Percentiles rank a stretch among this genome's conserved stretches.
These are phyloP conservation scores for Globisporangium cylindrosporum DNA, from an alignment of 352 stramenopile genomes.

Conservation along the genomic window DNA sequence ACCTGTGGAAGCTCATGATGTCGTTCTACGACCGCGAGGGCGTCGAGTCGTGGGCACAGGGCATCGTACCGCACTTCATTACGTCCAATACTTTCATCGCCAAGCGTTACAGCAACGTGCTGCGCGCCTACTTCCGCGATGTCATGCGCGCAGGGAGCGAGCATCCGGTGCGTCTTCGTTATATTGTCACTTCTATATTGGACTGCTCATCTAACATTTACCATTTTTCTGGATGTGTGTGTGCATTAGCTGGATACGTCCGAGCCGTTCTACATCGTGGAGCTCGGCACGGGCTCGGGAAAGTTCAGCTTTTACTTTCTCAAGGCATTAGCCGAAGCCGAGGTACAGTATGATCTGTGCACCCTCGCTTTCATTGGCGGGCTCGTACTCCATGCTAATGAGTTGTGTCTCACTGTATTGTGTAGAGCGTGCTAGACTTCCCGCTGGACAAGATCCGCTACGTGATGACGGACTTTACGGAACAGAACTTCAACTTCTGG, in stretches of 20 bases:
- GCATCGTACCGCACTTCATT: constrained; percentile 96
- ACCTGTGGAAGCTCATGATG: constrained; percentile 95
- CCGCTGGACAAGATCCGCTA: constrained; percentile 90
- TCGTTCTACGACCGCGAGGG: constrained; percentile 89
- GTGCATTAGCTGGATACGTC: constrained; percentile 46
- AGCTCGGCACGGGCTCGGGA: constrained; percentile 90
- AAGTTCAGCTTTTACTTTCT: constrained; percentile 97
- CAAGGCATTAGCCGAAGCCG: constrained; percentile 71
- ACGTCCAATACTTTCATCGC: constrained; percentile 95
- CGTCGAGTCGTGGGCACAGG: constrained; percentile 87
- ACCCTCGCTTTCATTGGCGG: background rate
- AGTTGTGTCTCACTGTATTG: background rate
- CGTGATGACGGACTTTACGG: constrained; percentile 95
- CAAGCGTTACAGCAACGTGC: constrained; percentile 80
- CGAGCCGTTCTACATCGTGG: constrained; percentile 93
- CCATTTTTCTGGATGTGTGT: background rate
- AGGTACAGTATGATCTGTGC: constrained; percentile 23
- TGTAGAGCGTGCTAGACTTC: constrained; percentile 77
- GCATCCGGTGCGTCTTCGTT: constrained; percentile 24
- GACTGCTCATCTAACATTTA: background rate
- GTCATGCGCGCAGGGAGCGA: constrained; percentile 27
- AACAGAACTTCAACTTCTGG: constrained; percentile 94
- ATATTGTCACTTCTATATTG: background rate
- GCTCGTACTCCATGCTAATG: background rate
- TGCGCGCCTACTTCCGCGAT: constrained; percentile 69